A percentile compares a stretch with the other conserved stretches of the same genome.
Conservation (phyloP, 1,284 basidiomycete species). For the Sanghuangporus weigelae region DNA sequence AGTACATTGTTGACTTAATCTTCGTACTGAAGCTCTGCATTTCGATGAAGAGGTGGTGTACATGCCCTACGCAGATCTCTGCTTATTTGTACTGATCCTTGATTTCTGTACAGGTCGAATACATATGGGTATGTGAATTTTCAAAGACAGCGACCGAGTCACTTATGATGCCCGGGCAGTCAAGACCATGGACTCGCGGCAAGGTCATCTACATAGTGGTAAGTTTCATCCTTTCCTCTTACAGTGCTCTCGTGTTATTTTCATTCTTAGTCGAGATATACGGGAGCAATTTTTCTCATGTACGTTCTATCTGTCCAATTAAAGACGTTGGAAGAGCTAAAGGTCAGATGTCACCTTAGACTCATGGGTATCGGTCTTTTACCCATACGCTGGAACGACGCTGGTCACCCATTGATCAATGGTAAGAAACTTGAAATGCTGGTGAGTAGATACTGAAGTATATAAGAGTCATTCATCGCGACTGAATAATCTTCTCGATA, state of each 20-base stretch:
- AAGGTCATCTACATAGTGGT: conserved; percentile 3
- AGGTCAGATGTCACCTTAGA: not conserved
- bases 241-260: not conserved
- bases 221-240: not conserved
- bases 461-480: too few relatives aligned
- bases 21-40: not conserved
- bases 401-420: not conserved
- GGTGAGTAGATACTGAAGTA: not conserved
- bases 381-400: not conserved
- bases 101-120: not conserved
- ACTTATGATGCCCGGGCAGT: not conserved
- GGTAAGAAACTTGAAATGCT: not conserved
- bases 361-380: not conserved
- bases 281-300: conserved; percentile 4
- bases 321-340: not conserved
- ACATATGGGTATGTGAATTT: conserved; percentile 5
- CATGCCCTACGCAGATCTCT: not conserved
- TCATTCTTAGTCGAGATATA: not conserved
- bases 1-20: not conserved
- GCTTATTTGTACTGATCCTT: not conserved
- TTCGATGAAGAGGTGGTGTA: conserved; percentile 1
- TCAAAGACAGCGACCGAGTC: not conserved
- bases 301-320: not conserved
- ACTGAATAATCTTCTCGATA: not conserved
- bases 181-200: not conserved